Percentiles rank a stretch among this genome's conserved stretches.
phyloP scores from a whole-genome alignment of 2,329 filamentous ascomycete species.

The Macroventuria anomochaeta region DNA sequence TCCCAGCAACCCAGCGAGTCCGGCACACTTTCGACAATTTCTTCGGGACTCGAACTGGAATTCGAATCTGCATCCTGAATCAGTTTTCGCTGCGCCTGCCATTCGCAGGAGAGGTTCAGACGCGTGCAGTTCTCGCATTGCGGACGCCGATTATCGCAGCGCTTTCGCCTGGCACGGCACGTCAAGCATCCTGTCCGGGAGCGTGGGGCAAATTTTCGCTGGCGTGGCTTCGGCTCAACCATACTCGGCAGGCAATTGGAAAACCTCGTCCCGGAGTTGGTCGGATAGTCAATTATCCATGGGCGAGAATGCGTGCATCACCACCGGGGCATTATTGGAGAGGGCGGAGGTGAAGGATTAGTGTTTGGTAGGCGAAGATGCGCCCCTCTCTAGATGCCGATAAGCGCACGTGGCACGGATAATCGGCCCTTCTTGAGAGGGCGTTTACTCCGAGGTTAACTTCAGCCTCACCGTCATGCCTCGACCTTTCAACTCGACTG shows the following conservation, averaged over 20 bases:
- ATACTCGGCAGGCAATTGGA: conserved; percentile 30
- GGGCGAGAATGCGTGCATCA: conserved; percentile 8
- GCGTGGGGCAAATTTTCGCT: conserved; percentile 48
- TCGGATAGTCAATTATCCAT: conserved; percentile 20
- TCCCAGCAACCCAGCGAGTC: conserved; percentile 42
- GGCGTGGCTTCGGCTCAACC: conserved; percentile 42
- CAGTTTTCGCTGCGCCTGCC: conserved; percentile 41
- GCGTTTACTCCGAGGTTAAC: conserved; percentile 6
- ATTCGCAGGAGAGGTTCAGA: conserved; percentile 46
- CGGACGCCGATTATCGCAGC: conserved; percentile 45
- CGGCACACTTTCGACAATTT: conserved; percentile 24
- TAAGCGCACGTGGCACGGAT: conserved; percentile 16
- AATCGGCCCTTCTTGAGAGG: conserved; percentile 10
- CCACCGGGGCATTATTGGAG: conserved; percentile 6
- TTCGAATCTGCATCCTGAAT: conserved; percentile 14
- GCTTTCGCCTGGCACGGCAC: conserved; percentile 44
- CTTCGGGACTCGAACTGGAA: conserved; percentile 23
- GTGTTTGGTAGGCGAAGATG: conserved; percentile 13
- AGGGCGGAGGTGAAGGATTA: conserved; percentile 14
- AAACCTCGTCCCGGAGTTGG: conserved; percentile 8
- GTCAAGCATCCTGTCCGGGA: conserved; percentile 47
- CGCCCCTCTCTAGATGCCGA: conserved; percentile 7
- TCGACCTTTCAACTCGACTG: not conserved
- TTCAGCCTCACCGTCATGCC: conserved; percentile 1
- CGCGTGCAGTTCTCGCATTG: conserved; percentile 45